Base-by-base conservation (phyloP, 2,329 filamentous ascomycete genomes). In the Ophiosphaerella narmari region DNA sequence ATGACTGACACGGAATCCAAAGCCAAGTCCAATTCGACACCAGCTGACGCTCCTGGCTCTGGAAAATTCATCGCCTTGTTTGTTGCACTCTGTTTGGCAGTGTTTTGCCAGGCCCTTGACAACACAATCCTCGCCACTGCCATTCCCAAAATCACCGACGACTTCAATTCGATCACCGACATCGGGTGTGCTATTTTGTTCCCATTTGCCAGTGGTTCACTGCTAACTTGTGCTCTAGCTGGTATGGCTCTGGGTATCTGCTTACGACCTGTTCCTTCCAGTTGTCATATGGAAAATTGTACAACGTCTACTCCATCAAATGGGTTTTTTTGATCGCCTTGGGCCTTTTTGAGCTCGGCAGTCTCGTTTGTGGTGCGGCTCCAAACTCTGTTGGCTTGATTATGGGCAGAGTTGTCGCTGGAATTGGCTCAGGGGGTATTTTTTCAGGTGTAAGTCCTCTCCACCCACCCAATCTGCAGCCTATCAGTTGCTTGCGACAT, bases 381-480 rank as follows among this genome's bases (percentile, higher is more conserved):
- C 75, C 75, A 2, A 75, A 65, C 45, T 77, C 74, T 13, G 65
- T 51, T 5, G 72, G 75, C 12, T 60, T 80, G 29, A 78, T 80
- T 46, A 61, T 78, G 38, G 78, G 78, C 1, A 67, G 78, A 44
- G 76, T 75, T 0, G 62, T 80, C 18, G 68, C 76, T 29, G 78
- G 78, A n/a, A 43, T 78, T 1, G 78, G 77, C 1, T 67, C 68
- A 3, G 75, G 75, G n/a, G 78, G 77, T 11, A 71, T 80, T 26
- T 75, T 74, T 26, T 13, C 42, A 21, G 78, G 77, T 26, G 72
- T 71, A n/a, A 71, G 75, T 43, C 21, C 14, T 32, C 8, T 7
- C 37, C 3, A 13, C 5, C 37, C 3, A 13, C 2, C 16, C 5
- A 1, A 24, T 39, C 4, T 29, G 12, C 11, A 21, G 18, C 9